phyloP scores from a whole-genome alignment of 805 yeast genomes.

The Limtongia smithiae region DNA sequence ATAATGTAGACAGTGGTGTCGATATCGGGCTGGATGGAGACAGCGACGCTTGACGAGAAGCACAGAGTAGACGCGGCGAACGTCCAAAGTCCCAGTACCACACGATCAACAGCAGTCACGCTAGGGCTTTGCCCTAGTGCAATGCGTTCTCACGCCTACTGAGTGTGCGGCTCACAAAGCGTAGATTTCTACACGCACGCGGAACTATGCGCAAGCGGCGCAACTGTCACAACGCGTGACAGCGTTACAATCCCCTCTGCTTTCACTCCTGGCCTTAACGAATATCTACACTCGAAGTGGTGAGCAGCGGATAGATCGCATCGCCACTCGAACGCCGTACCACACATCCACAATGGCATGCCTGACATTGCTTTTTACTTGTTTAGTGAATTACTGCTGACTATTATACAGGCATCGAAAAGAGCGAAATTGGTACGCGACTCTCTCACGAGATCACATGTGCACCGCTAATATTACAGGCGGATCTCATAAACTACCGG shows the following conservation, averaged over 20 bases:
- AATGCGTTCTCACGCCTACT: constrained; percentile 1
- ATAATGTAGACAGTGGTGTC: not conserved
- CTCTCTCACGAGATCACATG: not conserved
- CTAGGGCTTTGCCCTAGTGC: too few species aligned
- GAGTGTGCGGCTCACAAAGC: constrained; percentile 4
- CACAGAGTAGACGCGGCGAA: not conserved
- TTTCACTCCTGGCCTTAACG: too few species aligned
- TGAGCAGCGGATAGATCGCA: not conserved
- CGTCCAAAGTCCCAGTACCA: not conserved
- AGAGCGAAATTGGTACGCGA: constrained; percentile 30
- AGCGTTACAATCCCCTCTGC: too few species aligned
- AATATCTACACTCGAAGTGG: too few species aligned
- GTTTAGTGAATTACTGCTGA: too few species aligned
- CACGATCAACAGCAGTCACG: not conserved
- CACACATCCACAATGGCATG: not conserved
- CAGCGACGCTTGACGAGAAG: too few species aligned
- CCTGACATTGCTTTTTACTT: too few species aligned
- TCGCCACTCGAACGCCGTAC: not conserved
- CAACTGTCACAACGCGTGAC: not conserved
- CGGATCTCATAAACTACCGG: constrained; percentile 70
- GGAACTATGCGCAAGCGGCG: not conserved
- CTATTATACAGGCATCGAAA: constrained; percentile 28
- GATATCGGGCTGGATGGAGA: too few species aligned
- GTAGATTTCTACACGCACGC: not conserved
- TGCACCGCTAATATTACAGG: too few species aligned